phyloP scores from a whole-genome alignment of 2,329 filamentous ascomycete species.

The Cercospora berteroae region DNA sequence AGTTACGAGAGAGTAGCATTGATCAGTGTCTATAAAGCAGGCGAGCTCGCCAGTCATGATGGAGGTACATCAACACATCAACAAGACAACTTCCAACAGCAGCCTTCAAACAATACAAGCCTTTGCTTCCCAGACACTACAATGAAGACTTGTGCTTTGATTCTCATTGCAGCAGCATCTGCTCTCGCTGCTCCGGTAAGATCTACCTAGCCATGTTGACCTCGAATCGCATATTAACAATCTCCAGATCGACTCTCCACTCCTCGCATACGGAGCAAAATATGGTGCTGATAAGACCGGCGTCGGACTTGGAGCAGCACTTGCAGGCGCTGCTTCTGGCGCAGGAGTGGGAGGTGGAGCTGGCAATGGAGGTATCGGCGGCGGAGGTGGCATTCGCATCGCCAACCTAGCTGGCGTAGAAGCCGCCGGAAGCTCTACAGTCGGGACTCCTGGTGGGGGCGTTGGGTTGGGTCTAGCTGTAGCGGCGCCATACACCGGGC shows the following conservation, averaged over 20 bases:
- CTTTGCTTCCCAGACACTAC: too few relatives aligned
- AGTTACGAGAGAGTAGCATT: too few relatives aligned
- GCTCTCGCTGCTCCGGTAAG: conserved; percentile 12
- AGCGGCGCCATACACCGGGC: not conserved
- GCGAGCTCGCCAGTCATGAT: not conserved
- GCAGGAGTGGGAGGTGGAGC: conserved; percentile 9
- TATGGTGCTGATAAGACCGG: conserved; percentile 8
- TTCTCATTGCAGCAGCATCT: conserved; percentile 4
- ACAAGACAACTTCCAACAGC: too few relatives aligned
- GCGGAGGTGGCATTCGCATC: conserved; percentile 3
- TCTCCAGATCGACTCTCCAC: not conserved
- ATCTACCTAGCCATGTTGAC: not conserved
- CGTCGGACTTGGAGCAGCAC: conserved; percentile 5
- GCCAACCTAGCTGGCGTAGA: not conserved
- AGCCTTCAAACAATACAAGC: too few relatives aligned
- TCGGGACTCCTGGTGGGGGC: conserved; percentile 2
- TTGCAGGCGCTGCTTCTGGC: conserved; percentile 1
- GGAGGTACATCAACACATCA: not conserved
- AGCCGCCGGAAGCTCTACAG: conserved; percentile 4
- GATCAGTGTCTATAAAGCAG: not conserved
- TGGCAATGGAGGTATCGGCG: conserved; percentile 14
- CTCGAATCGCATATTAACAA: not conserved
- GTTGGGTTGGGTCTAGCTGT: conserved; percentile 10
- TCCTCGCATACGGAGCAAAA: conserved; percentile 1
- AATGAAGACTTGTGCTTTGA: not conserved